Base-by-base conservation (phyloP, 2,329 filamentous ascomycete genomes). In the Orbilia blumenaviensis region DNA sequence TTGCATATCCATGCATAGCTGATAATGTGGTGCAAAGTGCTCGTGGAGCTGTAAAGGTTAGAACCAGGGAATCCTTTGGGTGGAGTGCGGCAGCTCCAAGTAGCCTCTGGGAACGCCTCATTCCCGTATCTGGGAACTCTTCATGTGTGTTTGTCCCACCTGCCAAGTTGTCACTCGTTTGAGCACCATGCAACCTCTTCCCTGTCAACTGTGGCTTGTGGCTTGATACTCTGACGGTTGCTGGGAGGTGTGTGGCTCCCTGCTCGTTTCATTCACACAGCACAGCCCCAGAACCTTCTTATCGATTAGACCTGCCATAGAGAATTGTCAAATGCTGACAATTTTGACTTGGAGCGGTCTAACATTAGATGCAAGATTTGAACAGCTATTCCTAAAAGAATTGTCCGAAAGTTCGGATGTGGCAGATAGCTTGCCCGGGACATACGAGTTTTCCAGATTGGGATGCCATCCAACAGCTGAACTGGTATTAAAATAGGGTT, bases 1-100 rank as follows among this genome's bases (percentile, higher is more conserved):
- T 23, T 36, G 56, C 52, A 50, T 14, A 63, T 58, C 71, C 71
- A 67, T 75, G 63, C 48, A 32, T 38, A 68, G 71, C 71, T 75
- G 69, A 75, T 67, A 21, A 61, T 18, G 60, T 44, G 18, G 41
- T 36, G 25, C n/a, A 58, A 68, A 36, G 52, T 12, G 62, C 52
- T 68, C 10, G 27, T 75, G 63, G 18, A 58, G 54, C 34, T 44
- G 25, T 27, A 3, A 23, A 63, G 27, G 58, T 38, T 29, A 18
- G 29, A 12, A 38, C 62, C 50, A 36, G 71, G 63, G 71, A 62
- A 75, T 75, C 71, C 71, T 75, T 63, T 75, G 54, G 71, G 71
- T 63, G 56, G 34, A 44, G 44, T 50, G 67, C 29, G 60, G 50
- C 60, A 64, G 14, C 44, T 64, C 42, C 12, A 56, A 52, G 50